Conservation (phyloP, 2,329 filamentous ascomycete genomes). For the Fusarium agapanthi region DNA sequence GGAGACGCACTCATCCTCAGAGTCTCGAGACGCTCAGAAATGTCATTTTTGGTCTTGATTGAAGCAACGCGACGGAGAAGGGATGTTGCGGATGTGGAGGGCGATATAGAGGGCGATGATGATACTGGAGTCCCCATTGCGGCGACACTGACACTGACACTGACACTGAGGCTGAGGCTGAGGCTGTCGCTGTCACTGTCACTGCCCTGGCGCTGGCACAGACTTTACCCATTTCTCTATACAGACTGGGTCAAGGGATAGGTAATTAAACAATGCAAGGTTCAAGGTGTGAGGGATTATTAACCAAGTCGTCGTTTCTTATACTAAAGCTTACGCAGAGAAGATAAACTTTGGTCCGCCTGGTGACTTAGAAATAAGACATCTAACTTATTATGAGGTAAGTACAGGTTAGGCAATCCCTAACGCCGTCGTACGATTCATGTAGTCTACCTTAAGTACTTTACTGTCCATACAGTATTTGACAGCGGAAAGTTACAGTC, state of each 20-base stretch:
- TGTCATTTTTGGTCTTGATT: conserved; percentile 3
- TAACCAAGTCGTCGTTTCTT: not conserved
- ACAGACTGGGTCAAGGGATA: not conserved
- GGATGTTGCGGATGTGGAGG: conserved; percentile 21
- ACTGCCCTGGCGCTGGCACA: not conserved
- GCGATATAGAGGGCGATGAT: conserved; percentile 10
- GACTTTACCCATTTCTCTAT: conserved; percentile 1
- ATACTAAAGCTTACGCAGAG: not conserved
- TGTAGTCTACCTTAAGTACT: not conserved
- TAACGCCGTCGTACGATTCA: not conserved
- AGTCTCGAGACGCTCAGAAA: conserved; percentile 20
- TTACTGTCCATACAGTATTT: not conserved
- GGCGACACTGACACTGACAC: not conserved
- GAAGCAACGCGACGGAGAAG: conserved; percentile 26
- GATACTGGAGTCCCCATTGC: conserved; percentile 20
- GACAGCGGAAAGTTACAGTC: not conserved
- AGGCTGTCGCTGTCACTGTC: not conserved
- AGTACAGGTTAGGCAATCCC: not conserved
- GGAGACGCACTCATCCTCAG: conserved; percentile 30
- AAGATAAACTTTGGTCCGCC: not conserved
- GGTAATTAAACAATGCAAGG: not conserved
- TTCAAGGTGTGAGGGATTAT: conserved; percentile 11
- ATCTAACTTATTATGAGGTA: not conserved
- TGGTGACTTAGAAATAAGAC: not conserved
- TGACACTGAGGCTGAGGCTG: conserved; percentile 3